phyloP scores from a whole-genome alignment of 2,329 filamentous ascomycete genomes.

The Ophiostoma piceae region DNA sequence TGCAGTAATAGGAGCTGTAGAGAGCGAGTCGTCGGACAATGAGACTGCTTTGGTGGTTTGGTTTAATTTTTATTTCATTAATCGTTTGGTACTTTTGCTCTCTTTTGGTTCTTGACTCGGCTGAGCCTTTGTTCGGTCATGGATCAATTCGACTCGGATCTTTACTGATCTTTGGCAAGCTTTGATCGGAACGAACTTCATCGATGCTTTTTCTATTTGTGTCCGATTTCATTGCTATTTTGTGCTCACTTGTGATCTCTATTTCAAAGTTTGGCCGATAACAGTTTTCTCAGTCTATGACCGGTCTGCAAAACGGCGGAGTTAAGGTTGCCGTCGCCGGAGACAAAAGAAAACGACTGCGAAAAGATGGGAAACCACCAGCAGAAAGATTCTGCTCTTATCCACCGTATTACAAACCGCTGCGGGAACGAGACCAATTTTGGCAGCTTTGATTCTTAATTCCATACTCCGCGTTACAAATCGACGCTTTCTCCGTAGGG shows the following conservation, averaged over 20 bases:
- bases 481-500: not conserved
- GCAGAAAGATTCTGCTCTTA: not conserved
- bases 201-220: not conserved
- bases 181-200: not conserved
- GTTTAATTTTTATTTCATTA: not conserved
- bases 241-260: not conserved
- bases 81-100: not conserved
- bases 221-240: not conserved
- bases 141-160: not conserved
- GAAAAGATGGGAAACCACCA: not conserved
- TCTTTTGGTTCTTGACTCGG: too few species aligned
- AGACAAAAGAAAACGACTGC: not conserved
- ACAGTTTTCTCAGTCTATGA: not conserved
- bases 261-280: not conserved
- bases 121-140: not conserved
- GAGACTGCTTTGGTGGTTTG: too few species aligned
- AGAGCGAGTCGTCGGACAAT: not conserved
- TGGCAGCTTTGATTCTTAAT: not conserved
- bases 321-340: not conserved
- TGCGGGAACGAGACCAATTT: not conserved
- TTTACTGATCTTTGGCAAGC: not conserved
- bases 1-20: not conserved
- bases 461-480: slow-evolving; percentile 6
- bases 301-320: not conserved
- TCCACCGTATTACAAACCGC: not conserved